A percentile compares a stretch with the other conserved stretches of the same genome.
Conservation (phyloP, 805 yeast genomes). For the Candida hispaniensis region DNA sequence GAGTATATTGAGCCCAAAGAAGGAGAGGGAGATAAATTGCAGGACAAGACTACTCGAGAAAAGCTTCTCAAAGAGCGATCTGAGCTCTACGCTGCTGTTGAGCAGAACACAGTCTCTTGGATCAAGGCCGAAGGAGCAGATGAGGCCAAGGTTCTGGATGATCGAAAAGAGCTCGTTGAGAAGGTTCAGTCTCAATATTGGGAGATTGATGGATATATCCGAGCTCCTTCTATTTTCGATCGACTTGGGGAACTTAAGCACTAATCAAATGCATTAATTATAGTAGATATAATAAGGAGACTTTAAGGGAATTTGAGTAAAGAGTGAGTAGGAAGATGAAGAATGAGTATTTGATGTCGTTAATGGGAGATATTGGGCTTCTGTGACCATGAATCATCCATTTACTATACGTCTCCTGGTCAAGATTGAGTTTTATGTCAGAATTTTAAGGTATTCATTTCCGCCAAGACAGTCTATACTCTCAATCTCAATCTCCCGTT, state of each 20-base stretch:
- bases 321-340: too few species aligned
- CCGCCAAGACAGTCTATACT: too few species aligned
- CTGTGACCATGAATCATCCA: too few species aligned
- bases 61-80: constrained; percentile 43
- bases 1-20: constrained; percentile 51
- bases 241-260: constrained; percentile 53
- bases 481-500: too few species aligned
- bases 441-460: too few species aligned
- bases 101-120: constrained; percentile 68
- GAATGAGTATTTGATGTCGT: too few species aligned
- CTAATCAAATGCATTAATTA: too few species aligned
- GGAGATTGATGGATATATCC: constrained; percentile 65
- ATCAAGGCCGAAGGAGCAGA: constrained; percentile 41
- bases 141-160: constrained; percentile 39
- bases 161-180: constrained; percentile 35
- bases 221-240: constrained; percentile 72
- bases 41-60: constrained; percentile 38
- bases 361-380: too few species aligned
- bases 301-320: too few species aligned
- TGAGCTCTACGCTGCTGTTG: constrained; percentile 41
- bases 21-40: constrained; percentile 42
- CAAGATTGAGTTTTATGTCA: too few species aligned
- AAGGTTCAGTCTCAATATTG: constrained; percentile 54
- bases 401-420: too few species aligned
- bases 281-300: too few species aligned